A percentile compares a stretch with the other conserved stretches of the same genome.
phyloP scores from a whole-genome alignment of 371 early-diverging fungal genomes.

The Vairimorpha apis region DNA sequence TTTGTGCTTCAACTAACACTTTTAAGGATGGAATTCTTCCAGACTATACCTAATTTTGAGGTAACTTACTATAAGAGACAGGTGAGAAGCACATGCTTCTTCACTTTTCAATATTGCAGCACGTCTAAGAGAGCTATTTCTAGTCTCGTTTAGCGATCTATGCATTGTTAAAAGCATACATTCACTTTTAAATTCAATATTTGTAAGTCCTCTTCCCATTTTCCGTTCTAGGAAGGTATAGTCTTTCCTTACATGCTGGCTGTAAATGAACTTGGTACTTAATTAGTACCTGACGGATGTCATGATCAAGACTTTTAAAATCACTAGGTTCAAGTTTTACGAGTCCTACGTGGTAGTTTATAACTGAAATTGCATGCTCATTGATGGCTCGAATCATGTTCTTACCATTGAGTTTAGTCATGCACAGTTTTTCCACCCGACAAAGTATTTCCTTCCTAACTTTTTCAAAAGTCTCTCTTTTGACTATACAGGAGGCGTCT shows the following conservation, averaged over 20 bases:
- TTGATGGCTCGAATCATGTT: background rate
- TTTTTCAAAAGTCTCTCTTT: slow-evolving; percentile 6
- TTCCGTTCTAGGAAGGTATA: slow-evolving; percentile 8
- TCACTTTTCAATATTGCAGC: slow-evolving; percentile 1
- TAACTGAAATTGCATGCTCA: slow-evolving; percentile 2
- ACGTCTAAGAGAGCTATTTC: slow-evolving; percentile 12
- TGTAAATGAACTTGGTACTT: slow-evolving; percentile 8
- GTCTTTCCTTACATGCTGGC: slow-evolving; percentile 9
- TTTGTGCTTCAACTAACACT: no score
- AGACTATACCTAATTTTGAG: background rate
- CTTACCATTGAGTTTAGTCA: slow-evolving; percentile 3
- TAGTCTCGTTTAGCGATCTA: background rate
- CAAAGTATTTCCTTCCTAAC: background rate
- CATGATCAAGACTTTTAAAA: background rate
- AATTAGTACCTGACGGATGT: slow-evolving; percentile 3
- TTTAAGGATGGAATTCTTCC: background rate
- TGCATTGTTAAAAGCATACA: background rate
- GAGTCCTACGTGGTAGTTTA: background rate
- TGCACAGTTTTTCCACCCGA: background rate
- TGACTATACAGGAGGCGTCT: background rate
- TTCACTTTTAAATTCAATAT: slow-evolving; percentile 6
- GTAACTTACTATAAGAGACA: background rate
- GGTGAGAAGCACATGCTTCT: background rate
- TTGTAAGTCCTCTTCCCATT: slow-evolving; percentile 15
- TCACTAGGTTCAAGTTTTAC: background rate